Evolutionary conservation across 2,329 filamentous ascomycete species (phyloP), one percentile per base, ranked within the genome.

Genomic region (Drechslerella stenobrocha): DNA sequence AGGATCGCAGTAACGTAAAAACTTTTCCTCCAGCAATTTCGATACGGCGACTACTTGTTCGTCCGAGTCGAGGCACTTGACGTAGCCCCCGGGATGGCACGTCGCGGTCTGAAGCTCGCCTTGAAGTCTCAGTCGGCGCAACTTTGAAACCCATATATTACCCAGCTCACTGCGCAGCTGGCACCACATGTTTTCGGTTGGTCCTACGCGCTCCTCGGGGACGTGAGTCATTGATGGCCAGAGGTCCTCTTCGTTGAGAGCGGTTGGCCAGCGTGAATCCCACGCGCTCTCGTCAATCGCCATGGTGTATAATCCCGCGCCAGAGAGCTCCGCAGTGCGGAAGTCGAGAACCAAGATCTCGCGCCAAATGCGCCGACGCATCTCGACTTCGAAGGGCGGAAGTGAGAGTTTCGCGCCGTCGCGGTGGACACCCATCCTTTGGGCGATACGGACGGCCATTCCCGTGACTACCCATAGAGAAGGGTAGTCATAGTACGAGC

Each of bases 381-480:
- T 80, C 74, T 86, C 82, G 2, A 79, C 79, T 59, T 85, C 80
- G 69, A 82, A 86, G 0, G 81, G 79, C 0, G 79, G 79, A 1
- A 87, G 72, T 9, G 81, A 79, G 2, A 85, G 74, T 8, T 72
- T 73, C 20, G 75, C 74, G 23, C 64, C 72, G 42, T 87, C 85
- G 3, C 82, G 79, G 71, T 87, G 84, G 1, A 87, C 76, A 0
- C 84, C 84, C 70, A 85, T 79, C 1, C 81, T 80, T 70, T 84
- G 82, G 2, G 80, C 83, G 35, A 86, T 81, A 3, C 84, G 79
- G n/a, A 83, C 78, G 2, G 81, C 80, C 1, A 87, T 78, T 0
- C 84, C 85, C 0, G 83, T 84, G 70, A 88, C 77, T 35, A 84
- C 83, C 83, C 85, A 87, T 3, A 83, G 79, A 2, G 84, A 83